phyloP scores from a whole-genome alignment of 2,329 filamentous ascomycete genomes.

The Botrytis sinoallii region DNA sequence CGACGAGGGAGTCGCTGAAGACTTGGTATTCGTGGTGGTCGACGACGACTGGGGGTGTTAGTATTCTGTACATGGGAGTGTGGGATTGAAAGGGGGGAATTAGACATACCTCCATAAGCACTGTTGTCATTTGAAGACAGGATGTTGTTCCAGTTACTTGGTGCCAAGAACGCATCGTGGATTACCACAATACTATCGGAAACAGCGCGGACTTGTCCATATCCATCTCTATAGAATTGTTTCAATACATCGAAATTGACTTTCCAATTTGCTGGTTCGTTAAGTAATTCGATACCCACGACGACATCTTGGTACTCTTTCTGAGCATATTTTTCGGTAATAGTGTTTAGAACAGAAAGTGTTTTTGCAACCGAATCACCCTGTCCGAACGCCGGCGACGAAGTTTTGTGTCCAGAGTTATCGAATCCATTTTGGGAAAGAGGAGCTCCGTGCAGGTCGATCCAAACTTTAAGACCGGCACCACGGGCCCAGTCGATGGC shows the following conservation, averaged over 20 bases:
- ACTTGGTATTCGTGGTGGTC: constrained; percentile 70
- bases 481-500: constrained; percentile 55
- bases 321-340: constrained; percentile 56
- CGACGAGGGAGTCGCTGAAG: constrained; percentile 52
- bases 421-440: constrained; percentile 60
- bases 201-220: constrained; percentile 43
- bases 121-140: constrained; percentile 47
- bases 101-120: constrained; percentile 39
- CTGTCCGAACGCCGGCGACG: constrained; percentile 44
- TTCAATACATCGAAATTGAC: constrained; percentile 39
- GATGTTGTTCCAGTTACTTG: constrained; percentile 59
- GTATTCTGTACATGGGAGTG: constrained; percentile 49
- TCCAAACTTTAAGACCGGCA: constrained; percentile 53
- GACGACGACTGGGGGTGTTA: constrained; percentile 47
- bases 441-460: constrained; percentile 57
- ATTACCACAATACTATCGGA: constrained; percentile 53
- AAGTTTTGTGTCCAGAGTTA: constrained; percentile 53
- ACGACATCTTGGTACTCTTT: constrained; percentile 55
- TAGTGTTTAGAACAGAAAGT: constrained; percentile 53
- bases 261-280: constrained; percentile 46
- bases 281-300: constrained; percentile 54
- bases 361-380: constrained; percentile 50
- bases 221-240: constrained; percentile 50
- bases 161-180: constrained; percentile 53
- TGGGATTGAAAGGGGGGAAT: constrained; percentile 42